phyloP scores from a whole-genome alignment of 805 yeast species.

The Saccharomycopsis vini region DNA sequence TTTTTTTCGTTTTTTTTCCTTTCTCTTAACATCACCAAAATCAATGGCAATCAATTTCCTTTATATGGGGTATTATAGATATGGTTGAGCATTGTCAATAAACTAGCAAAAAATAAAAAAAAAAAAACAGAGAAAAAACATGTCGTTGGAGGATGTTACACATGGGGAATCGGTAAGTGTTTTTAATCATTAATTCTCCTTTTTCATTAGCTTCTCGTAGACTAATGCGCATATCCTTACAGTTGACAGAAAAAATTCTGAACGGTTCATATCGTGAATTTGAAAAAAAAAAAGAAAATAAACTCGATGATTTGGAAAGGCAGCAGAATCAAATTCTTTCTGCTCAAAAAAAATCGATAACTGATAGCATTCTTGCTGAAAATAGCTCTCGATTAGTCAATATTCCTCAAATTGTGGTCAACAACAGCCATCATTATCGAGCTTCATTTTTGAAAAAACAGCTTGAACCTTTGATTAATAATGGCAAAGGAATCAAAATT shows the following conservation, averaged over 20 bases:
- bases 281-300: neutral
- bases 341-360: neutral
- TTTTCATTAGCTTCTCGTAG: neutral
- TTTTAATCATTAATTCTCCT: too few species aligned
- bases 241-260: conserved; percentile 1
- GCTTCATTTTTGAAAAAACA: conserved; percentile 12
- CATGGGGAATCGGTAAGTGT: conserved; percentile 2
- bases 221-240: neutral
- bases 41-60: too few species aligned
- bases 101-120: too few species aligned
- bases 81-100: too few species aligned
- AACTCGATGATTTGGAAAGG: neutral
- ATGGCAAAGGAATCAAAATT: neutral
- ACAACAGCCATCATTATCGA: conserved; percentile 10
- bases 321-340: conserved; percentile 1
- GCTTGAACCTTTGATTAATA: conserved; percentile 12
- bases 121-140: too few species aligned
- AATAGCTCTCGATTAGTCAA: conserved; percentile 7
- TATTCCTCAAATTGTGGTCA: conserved; percentile 14
- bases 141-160: conserved; percentile 3
- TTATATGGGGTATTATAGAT: too few species aligned
- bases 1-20: too few species aligned
- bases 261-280: neutral
- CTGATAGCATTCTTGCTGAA: conserved; percentile 2
- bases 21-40: too few species aligned